A percentile compares a stretch with the other conserved stretches of the same genome.
These are phyloP conservation scores for Mitragyna speciosa DNA, from an alignment of 257 asterid genomes.

Conservation along the genomic window DNA sequence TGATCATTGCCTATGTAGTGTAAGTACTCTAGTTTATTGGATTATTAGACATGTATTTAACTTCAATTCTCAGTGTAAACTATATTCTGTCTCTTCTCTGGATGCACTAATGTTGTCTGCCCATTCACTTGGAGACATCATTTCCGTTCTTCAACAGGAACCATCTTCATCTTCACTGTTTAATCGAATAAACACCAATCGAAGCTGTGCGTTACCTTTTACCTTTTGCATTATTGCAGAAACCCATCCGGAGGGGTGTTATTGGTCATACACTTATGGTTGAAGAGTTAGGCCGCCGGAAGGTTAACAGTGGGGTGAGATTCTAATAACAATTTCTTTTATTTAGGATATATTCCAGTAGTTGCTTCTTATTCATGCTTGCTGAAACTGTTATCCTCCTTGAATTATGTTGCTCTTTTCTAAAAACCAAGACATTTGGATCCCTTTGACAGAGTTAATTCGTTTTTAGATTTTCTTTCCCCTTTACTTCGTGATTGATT, in stretches of 20 bases:
- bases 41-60: not conserved
- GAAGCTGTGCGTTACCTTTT: not conserved
- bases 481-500: not conserved
- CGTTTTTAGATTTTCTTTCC: not conserved
- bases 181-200: not conserved
- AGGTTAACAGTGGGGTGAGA: slow-evolving; percentile 72
- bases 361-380: slow-evolving; percentile 12
- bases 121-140: not conserved
- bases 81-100: not conserved
- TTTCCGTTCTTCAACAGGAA: not conserved
- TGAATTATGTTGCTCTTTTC: not conserved
- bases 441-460: too few species aligned
- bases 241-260: slow-evolving; percentile 91
- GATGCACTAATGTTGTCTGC: not conserved
- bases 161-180: not conserved
- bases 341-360: not conserved
- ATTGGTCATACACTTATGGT: slow-evolving; percentile 84
- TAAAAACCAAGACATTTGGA: not conserved
- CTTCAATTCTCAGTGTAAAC: not conserved
- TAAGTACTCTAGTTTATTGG: not conserved
- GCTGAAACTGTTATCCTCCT: not conserved
- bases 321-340: slow-evolving; percentile 17
- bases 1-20: not conserved
- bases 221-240: slow-evolving; percentile 47
- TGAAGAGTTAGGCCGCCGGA: slow-evolving; percentile 88